Percentiles rank a stretch among this genome's conserved stretches.
Evolutionary conservation across 306 rosid genomes (phyloP).

Genomic region (Arachis stenosperma): DNA sequence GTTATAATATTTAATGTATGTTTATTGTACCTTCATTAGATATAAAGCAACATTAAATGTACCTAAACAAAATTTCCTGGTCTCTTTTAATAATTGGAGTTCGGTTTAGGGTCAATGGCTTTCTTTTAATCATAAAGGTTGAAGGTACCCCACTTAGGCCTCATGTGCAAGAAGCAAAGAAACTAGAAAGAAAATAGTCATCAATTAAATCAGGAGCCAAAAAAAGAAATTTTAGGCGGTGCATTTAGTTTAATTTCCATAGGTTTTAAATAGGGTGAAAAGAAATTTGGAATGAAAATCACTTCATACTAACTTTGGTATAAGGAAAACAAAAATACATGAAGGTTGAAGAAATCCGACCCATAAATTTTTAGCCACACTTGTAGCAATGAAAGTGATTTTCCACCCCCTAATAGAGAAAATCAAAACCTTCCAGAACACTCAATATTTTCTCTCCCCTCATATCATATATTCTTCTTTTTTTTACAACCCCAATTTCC

Average conservation of each 20-base stretch:
- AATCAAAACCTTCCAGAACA: conserved; percentile 27
- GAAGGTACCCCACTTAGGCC: conserved; percentile 22
- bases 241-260: conserved; percentile 21
- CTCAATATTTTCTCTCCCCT: neutral
- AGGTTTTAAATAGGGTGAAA: conserved; percentile 28
- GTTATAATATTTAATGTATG: neutral
- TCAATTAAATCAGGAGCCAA: conserved; percentile 22
- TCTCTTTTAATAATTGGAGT: conserved; percentile 18
- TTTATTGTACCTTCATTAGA: neutral
- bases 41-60: neutral
- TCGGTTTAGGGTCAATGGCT: conserved; percentile 28
- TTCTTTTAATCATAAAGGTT: conserved; percentile 29
- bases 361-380: conserved; percentile 36
- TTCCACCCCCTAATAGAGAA: conserved; percentile 35
- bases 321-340: conserved; percentile 21
- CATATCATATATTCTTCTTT: neutral
- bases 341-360: conserved; percentile 26
- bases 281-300: conserved; percentile 30
- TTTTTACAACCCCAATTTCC: conserved; percentile 31
- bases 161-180: conserved; percentile 10
- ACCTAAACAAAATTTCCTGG: conserved; percentile 1
- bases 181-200: conserved; percentile 25
- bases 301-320: conserved; percentile 34
- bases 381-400: conserved; percentile 32
- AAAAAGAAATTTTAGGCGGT: conserved; percentile 32